Base-by-base conservation (phyloP, 352 stramenopile species). In the Ophiocytium majus region DNA sequence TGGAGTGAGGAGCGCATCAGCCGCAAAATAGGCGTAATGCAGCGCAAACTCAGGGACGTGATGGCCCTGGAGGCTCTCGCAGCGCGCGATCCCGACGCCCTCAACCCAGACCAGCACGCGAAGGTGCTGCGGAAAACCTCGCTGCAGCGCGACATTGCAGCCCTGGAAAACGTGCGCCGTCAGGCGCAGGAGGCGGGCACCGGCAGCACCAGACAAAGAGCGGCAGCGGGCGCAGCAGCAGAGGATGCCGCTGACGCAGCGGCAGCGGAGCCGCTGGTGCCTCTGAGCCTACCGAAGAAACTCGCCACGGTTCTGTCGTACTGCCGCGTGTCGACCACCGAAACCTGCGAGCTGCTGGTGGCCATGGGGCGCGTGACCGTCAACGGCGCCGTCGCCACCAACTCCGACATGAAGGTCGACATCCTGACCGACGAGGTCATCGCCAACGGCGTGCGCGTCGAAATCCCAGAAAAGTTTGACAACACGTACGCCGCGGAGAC, bases 281-380 rank as follows among this genome's bases (percentile, higher is more conserved):
- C n/a, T n/a, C 35, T 50, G 43, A 71, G 80, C 32, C 81, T 82
- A 31, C 83, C 83, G 32, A 86, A 86, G 71, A 33, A 80, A 34
- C 43, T 86, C 31, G 83, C 76, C 5, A 80, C 50, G 33, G 0
- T 86, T 28, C 82, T 86, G 79, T 81, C 50, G 64, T 86, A 82
- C n/a, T 86, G 83, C 83, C 36, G 83, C 9, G 80, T 86, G 0
- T 88, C 84, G 35, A 82, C 80, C 28, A 63, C 75, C 71, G 84
- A 75, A 35, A 88, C 84, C 0, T 88, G 84, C 50, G 84, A 88
- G 66, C 64, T 88, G 34, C 74, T 88, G 36, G 78, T 88, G 35
- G 50, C 50, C 50, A 88, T 88, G 79, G 84, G 84, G 1, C 71
- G 84, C 36, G 80, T 88, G 14, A 85, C 63, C 19, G 84, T 88